Base-by-base conservation (phyloP, 1,139 yeast species). In the Taphrina pruni region DNA sequence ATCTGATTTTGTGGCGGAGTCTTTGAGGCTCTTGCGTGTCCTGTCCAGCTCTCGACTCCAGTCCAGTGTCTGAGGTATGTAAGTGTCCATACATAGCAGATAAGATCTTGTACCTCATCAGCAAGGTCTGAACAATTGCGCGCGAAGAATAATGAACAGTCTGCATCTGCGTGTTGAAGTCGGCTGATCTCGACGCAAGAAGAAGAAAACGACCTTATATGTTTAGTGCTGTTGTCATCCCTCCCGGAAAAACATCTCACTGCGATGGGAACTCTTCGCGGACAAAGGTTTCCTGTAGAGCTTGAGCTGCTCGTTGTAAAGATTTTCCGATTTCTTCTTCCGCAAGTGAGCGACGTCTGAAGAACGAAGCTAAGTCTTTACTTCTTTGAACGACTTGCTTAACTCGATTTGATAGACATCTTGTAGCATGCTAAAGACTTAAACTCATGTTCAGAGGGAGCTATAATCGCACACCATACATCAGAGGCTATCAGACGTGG, bases 331-430 rank as follows among this genome's bases (percentile, higher is more conserved):
- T 90, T 71, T 89, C 96, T 73, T 88, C 90, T 78, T 92, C 97
- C 70, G 88, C 83, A 58, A 85, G 81, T 41, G 93, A 92, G 75
- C 90, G 88, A 77, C 88, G 90, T 77, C 89, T 89, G 71, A 93
- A 81, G 77, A 86, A 94, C 74, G 86, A 85, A 56, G 92, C 83
- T 75, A 91, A 87, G 76, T 94, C 98, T 74, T 72, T 66, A 8
- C 46, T 39, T 43, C 39, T 52, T 17, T 35, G 54, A 12, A 66
- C 20, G 43, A 36, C 41, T 38, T 41, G 56, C 39, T 66, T 66
- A 26, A 57, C n/a, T 4, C 69, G 20, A 11, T 43, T 26, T 8
- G 62, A 58, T 21, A 58, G 54, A 45, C 62, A 58, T 45, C 32
- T 58, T 11, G 60, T 56, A 20, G 45, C 38, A n/a, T 20, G 20